Conservation (phyloP, 257 asterid genomes). For the Euphrasia confusa region DNA sequence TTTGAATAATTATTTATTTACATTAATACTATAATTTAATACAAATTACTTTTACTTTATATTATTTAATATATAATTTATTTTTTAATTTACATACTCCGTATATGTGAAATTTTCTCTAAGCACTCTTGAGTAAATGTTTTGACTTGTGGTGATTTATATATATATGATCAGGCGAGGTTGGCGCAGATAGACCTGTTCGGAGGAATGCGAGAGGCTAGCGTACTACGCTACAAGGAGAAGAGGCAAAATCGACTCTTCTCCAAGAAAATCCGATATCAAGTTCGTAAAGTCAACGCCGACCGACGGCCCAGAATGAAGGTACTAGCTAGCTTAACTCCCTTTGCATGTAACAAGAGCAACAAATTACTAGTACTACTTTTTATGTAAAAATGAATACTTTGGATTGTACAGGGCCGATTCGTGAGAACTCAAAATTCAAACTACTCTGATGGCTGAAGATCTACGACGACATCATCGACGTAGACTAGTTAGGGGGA, state of each 20-base stretch:
- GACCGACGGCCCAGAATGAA: constrained; percentile 57
- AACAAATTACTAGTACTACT: not conserved
- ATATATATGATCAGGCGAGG: too few species aligned
- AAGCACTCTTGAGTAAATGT: too few species aligned
- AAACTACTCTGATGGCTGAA: constrained; percentile 37
- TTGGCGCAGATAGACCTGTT: constrained; percentile 74
- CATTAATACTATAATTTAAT: too few species aligned
- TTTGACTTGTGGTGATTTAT: too few species aligned
- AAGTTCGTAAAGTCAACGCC: constrained; percentile 69
- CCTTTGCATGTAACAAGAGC: too few species aligned
- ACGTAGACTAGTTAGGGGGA: too few species aligned
- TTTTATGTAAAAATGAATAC: too few species aligned
- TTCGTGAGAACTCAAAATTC: constrained; percentile 46
- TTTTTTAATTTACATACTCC: too few species aligned
- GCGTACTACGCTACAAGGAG: constrained; percentile 70
- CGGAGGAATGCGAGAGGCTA: constrained; percentile 72
- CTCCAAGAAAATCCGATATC: constrained; percentile 72
- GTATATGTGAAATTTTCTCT: too few species aligned
- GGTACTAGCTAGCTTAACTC: constrained; percentile 23
- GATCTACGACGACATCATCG: not conserved
- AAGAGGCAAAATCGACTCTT: constrained; percentile 65
- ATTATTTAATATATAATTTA: too few species aligned
- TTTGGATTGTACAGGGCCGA: constrained; percentile 54
- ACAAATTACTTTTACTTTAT: too few species aligned
- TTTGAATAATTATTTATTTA: too few species aligned